Base-by-base conservation (phyloP, 345 rosid species). In the Tarenaya hassleriana region DNA sequence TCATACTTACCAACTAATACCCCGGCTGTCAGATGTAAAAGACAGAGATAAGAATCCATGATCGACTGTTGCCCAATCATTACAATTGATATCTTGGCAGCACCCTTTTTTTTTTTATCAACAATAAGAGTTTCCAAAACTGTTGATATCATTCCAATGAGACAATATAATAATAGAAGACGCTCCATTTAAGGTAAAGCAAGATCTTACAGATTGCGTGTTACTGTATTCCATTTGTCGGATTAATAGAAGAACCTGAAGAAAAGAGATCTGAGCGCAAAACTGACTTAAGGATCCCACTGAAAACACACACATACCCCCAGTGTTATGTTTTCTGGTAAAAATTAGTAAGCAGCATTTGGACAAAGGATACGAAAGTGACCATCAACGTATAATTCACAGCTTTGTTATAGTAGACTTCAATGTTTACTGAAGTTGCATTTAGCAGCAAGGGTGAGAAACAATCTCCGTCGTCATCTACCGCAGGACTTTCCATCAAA, bases 31-130 rank as follows among this genome's bases (percentile, higher is more conserved):
- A 92, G 81, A 78, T 88, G 98, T 55, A 92, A 55, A 59, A 88
- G 94, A 82, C 98, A 92, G 48, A 92, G 81, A 74, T 88, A 92
- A 55, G 98, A 88, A 79, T 92, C 98, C 95, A 88, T 85, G 70
- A 85, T 88, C 44, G 98, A 95, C 57, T 92, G 98, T 72, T 88
- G 96, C 21, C 98, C 95, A 45, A 92, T 77, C 88, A 88, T 88
- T 52, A 92, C 60, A 54, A 92, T 81, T 7, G 98, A 88, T 62
- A 92, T 95, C 70, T 92, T 92, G 27, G 94, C 98, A 71, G 96
- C 96, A 17, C 96, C 96, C 98, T 92, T 60, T n/a, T n/a, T n/a
- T n/a, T n/a, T n/a, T n/a, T 55, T 60, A 33, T 40, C 11, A n/a
- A 27, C 11, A 59, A 47, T 39, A 41, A 10, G 33, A 44, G 58